Base-by-base conservation (phyloP, 2,329 filamentous ascomycete species). In the Cladorrhinum sp. region DNA sequence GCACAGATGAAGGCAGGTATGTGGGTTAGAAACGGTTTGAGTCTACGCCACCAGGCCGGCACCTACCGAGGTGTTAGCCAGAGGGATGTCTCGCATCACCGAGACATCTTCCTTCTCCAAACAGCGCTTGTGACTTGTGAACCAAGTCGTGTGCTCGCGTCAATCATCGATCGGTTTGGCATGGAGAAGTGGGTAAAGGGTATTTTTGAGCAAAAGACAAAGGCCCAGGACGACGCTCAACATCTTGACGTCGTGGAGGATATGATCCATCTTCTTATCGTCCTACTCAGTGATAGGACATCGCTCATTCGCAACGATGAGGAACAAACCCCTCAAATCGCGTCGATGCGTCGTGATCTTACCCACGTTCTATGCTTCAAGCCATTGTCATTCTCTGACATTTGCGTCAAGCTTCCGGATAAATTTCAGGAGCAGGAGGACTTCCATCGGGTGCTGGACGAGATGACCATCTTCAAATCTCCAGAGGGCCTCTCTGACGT, bases 21-120 rank as follows among this genome's bases (percentile, higher is more conserved):
- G 87, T 99, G 96, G 95, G 94, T 99, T 65, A 87, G 95, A 59
- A 99, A 99, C 72, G 95, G 95, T 1, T 92, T 99, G 71, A 98
- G 94, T 69, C 83, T 99, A 56, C 87, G 94, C 42, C 95, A 99
- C 73, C 95, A 99, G 75, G 95, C 96, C 73, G 90, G 90, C 57
- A 95, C 93, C 18, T 99, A 99, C 73, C 88, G 92, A 16, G 93
- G 92, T 46, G 92, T 97, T 14, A 86, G 87, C 10, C 91, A 96
- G 70, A 84, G 95, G 66, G 95, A 99, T 73, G 90, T 97, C 20
- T 92, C 92, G 1, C 94, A 97, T 70, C 94, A 97, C 69, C 86
- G 95, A 61, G 96, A 99, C 71, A 90, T 99, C 50, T 96, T 98
- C 73, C 83, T 99, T 55, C 77, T 99, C 14, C 95, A 99, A 72